A percentile compares a stretch with the other conserved stretches of the same genome.
phyloP scores from a whole-genome alignment of 1,139 yeast genomes.

The Ogataea hybrid region DNA sequence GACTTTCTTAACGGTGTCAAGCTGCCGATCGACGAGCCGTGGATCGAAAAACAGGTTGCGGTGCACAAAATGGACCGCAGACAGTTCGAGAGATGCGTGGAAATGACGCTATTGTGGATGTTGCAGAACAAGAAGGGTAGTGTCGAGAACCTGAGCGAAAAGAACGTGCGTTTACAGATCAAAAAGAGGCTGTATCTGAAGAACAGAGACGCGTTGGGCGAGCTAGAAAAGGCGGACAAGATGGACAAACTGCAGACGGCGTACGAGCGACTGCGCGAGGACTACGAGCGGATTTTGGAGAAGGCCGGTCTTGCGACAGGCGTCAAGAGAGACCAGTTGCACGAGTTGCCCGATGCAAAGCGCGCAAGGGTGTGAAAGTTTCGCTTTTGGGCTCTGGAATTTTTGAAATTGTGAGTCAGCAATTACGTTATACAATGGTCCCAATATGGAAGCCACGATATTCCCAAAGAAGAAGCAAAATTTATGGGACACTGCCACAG shows the following conservation, averaged over 20 bases:
- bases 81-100: conserved; percentile 75
- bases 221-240: conserved; percentile 59
- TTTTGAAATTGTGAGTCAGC: not conserved
- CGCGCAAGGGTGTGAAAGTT: conserved; percentile 4
- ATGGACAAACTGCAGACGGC: conserved; percentile 76
- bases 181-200: conserved; percentile 72
- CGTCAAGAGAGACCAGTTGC: conserved; percentile 13
- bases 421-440: conserved; percentile 5
- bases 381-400: no score
- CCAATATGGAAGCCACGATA: conserved; percentile 16
- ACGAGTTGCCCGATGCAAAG: conserved; percentile 3
- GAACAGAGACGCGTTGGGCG: conserved; percentile 73
- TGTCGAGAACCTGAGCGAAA: conserved; percentile 20
- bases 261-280: conserved; percentile 63
- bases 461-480: conserved; percentile 17
- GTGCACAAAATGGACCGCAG: conserved; percentile 67
- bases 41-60: conserved; percentile 40
- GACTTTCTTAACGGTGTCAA: conserved; percentile 16
- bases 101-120: conserved; percentile 63
- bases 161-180: conserved; percentile 54
- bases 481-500: conserved; percentile 4
- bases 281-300: conserved; percentile 57
- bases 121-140: conserved; percentile 24
- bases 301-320: conserved; percentile 21
- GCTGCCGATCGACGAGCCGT: conserved; percentile 37